Base-by-base conservation (phyloP, 768 basidiomycete species). In the Boletus rubescentipes region DNA sequence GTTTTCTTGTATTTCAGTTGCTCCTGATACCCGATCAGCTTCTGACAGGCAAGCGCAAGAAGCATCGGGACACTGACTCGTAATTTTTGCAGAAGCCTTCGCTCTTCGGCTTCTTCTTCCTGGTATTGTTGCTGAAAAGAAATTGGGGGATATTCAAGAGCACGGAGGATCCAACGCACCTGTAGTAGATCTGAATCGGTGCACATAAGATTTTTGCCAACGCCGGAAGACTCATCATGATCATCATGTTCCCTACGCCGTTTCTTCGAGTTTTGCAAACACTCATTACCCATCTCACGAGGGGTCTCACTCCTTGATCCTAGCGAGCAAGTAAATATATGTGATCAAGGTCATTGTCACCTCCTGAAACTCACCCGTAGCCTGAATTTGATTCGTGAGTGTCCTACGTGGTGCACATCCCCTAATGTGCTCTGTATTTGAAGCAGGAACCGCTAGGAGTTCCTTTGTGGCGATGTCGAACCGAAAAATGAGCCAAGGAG, bases 71-170 rank as follows among this genome's bases (percentile, higher is more conserved):
- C 15, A 29, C 53, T 31, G 9, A 62, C 56, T 45, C 53, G 55
- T 39, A 63, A 38, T 10, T 45, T 52, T 30, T 16, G 55, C n/a
- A 60, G 5, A 9, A 63, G 49, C 30, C 58, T 55, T 15, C 1
- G 46, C n/a, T 53, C 62, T 47, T 63, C 62, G 3, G 31, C 62
- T 7, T 48, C 58, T 21, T 51, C 62, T 29, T 45, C 46, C 32
- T 36, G 11, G 16, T 45, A 63, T 40, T 56, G 58, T 20, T 49
- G 31, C 58, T 57, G 29, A 46, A 39, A 15, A 15, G 31, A 30
- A 5, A 31, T 58, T 1, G 4, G 46, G 21, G n/a, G 14, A 14
- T 11, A 29, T 34, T 9, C 5, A n/a, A 30, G 26, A n/a, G 8
- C 9, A 16, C 4, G 14, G 23, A 14, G 21, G 23, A n/a, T 26